phyloP scores from a whole-genome alignment of 192 early-diverging fungal species.

The Umbelopsis isabellina region DNA sequence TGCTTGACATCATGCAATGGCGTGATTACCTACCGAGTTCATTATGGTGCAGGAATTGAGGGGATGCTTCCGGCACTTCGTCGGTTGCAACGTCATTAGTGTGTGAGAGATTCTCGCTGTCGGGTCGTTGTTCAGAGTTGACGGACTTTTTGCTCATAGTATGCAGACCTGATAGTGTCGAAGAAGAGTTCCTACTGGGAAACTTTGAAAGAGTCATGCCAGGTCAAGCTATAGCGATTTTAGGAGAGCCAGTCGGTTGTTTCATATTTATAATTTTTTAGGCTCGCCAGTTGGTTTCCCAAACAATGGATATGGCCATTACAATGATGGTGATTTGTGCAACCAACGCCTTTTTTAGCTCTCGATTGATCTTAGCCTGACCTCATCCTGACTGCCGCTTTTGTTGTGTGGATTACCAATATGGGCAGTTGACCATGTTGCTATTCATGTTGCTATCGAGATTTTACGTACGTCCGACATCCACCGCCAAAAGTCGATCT shows the following conservation, averaged over 20 bases:
- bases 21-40: neutral
- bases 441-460: too few relatives aligned
- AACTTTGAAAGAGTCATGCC: constrained; percentile 2
- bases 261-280: constrained; percentile 11
- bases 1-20: too few relatives aligned
- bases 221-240: neutral
- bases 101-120: neutral
- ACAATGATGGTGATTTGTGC: constrained; percentile 13
- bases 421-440: too few relatives aligned
- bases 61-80: neutral
- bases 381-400: neutral
- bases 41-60: neutral
- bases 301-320: neutral
- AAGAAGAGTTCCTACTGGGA: neutral
- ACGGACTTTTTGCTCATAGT: neutral
- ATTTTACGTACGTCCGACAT: too few relatives aligned
- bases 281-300: neutral
- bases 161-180: neutral
- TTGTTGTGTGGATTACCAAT: too few relatives aligned
- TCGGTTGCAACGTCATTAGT: neutral
- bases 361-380: neutral
- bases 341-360: neutral
- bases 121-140: neutral
- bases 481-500: too few relatives aligned
- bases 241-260: neutral